These are phyloP conservation scores for Xylaria sp. DNA, from an alignment of 2,329 filamentous ascomycete genomes.

Conservation along the genomic window DNA sequence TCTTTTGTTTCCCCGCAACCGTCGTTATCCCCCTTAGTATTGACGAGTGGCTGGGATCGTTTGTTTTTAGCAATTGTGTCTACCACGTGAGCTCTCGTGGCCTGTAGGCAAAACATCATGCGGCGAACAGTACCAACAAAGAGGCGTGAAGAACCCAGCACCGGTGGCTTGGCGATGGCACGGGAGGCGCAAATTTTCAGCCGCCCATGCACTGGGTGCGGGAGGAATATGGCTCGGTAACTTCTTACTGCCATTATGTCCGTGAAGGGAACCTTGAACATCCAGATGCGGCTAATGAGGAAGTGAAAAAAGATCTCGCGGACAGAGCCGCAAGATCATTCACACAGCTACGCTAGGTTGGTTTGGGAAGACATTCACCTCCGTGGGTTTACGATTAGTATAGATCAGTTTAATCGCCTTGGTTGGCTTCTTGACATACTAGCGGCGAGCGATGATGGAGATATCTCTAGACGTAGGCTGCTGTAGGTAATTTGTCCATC, in stretches of 20 bases:
- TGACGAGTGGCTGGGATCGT: not conserved
- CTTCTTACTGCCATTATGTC: constrained; percentile 6
- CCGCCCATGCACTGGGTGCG: constrained; percentile 19
- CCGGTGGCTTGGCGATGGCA: constrained; percentile 9
- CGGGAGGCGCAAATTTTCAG: constrained; percentile 33
- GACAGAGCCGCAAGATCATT: constrained; percentile 29
- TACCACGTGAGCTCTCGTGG: constrained; percentile 13
- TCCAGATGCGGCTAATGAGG: not conserved
- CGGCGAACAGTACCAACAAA: not conserved
- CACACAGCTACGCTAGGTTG: not conserved
- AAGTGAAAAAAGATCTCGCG: not conserved
- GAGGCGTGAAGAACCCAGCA: not conserved
- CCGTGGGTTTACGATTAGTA: not conserved
- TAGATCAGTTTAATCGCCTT: not conserved
- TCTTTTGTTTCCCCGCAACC: constrained; percentile 15
- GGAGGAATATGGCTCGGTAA: constrained; percentile 7
- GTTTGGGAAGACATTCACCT: not conserved
- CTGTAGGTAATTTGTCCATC: not conserved
- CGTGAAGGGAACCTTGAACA: not conserved
- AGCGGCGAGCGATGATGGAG: not conserved
- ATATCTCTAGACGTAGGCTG: not conserved
- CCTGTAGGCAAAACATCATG: not conserved
- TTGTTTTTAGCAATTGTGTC: not conserved
- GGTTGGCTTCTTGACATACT: not conserved
- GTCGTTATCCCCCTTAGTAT: constrained; percentile 11